Percentiles rank a stretch among this genome's conserved stretches.
phyloP scores from a whole-genome alignment of 106 monocot genomes.

The Dioscorea zingiberensis region DNA sequence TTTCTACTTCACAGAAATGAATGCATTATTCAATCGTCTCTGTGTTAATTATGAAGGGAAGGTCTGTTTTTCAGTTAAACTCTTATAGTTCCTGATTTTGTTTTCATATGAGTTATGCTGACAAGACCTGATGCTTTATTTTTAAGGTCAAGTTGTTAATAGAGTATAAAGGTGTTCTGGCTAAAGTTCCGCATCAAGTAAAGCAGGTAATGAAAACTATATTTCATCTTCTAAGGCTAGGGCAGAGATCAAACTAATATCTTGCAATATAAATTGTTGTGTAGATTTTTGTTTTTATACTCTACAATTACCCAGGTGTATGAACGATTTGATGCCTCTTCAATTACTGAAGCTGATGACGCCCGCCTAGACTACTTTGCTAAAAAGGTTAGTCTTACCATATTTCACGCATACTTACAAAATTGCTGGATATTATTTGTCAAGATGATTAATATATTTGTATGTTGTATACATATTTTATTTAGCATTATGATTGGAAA shows the following conservation, averaged over 20 bases:
- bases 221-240: not conserved
- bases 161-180: constrained; percentile 76
- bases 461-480: not conserved
- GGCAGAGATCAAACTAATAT: not conserved
- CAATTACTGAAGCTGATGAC: constrained; percentile 70
- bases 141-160: constrained; percentile 61
- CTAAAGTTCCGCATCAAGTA: constrained; percentile 71
- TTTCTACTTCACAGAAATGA: constrained; percentile 61
- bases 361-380: constrained; percentile 78
- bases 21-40: constrained; percentile 65
- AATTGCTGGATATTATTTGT: not conserved
- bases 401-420: not conserved
- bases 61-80: constrained; percentile 29
- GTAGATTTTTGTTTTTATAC: not conserved
- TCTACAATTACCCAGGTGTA: constrained; percentile 45
- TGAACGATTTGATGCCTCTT: constrained; percentile 76
- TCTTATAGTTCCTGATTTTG: not conserved
- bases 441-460: not conserved
- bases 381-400: constrained; percentile 55
- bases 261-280: not conserved
- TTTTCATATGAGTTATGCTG: not conserved
- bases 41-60: constrained; percentile 89
- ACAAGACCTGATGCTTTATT: not conserved
- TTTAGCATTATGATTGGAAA: too few species aligned
- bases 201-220: constrained; percentile 42